A percentile compares a stretch with the other conserved stretches of the same genome.
These are phyloP conservation scores for Saturnispora gosingensis DNA, from an alignment of 805 yeast genomes.

Conservation along the genomic window DNA sequence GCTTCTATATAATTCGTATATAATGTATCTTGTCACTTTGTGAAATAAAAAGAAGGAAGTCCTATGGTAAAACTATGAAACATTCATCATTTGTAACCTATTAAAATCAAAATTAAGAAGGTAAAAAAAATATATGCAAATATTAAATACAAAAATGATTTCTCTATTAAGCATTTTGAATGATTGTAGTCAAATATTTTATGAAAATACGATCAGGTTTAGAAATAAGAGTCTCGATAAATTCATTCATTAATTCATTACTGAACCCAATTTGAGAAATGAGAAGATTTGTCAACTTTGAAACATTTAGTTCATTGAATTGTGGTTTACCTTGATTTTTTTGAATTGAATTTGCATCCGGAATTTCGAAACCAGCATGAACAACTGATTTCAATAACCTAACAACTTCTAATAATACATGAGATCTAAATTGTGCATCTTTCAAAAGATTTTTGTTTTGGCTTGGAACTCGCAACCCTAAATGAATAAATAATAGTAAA, in stretches of 20 bases:
- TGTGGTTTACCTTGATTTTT: slow-evolving; percentile 25
- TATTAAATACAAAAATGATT: not conserved
- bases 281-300: slow-evolving; percentile 28
- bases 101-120: not conserved
- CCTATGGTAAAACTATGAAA: too few relatives aligned
- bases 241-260: slow-evolving; percentile 46
- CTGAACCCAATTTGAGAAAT: slow-evolving; percentile 56
- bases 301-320: slow-evolving; percentile 25
- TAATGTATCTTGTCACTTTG: too few relatives aligned
- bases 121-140: not conserved
- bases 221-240: slow-evolving; percentile 49
- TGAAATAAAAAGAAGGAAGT: too few relatives aligned
- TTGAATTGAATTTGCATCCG: slow-evolving; percentile 21
- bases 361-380: slow-evolving; percentile 26
- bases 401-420: slow-evolving; percentile 63
- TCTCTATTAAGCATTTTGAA: slow-evolving; percentile 7
- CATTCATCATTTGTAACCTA: too few relatives aligned
- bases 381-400: slow-evolving; percentile 55
- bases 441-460: slow-evolving; percentile 34
- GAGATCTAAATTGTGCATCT: slow-evolving; percentile 71
- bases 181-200: slow-evolving; percentile 47
- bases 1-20: too few relatives aligned
- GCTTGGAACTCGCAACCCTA: slow-evolving; percentile 63
- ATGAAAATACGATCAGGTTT: slow-evolving; percentile 56
- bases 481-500: slow-evolving; percentile 61